These are phyloP conservation scores for Gamarada debralockiae DNA, from an alignment of 495 filamentous ascomycete species.

Conservation along the genomic window DNA sequence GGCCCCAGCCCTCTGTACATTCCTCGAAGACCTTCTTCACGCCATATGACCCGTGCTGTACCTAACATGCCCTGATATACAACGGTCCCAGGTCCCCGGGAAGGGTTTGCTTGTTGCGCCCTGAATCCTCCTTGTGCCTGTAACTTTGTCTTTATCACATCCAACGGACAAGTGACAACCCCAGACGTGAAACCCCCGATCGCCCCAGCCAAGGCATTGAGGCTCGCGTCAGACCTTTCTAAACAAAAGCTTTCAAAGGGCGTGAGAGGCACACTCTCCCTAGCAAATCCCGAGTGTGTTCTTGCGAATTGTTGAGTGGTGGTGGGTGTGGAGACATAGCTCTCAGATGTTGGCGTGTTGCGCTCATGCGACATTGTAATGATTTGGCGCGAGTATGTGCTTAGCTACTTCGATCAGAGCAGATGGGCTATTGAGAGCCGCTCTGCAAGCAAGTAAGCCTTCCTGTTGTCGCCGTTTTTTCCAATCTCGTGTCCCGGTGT, in stretches of 20 bases:
- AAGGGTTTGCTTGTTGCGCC: slow-evolving; percentile 23
- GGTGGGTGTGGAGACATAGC: slow-evolving; percentile 13
- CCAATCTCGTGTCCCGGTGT: slow-evolving; percentile 36
- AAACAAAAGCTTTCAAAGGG: slow-evolving; percentile 53
- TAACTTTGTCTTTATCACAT: slow-evolving; percentile 98
- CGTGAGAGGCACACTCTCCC: slow-evolving; percentile 36
- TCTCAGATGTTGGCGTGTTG: slow-evolving; percentile 20
- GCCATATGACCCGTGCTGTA: slow-evolving; percentile 79
- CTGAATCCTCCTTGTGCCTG: slow-evolving; percentile 88
- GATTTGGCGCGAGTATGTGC: not conserved
- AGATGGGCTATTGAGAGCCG: not conserved
- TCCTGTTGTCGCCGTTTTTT: slow-evolving; percentile 14
- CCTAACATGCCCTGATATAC: slow-evolving; percentile 85
- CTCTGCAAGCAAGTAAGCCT: slow-evolving; percentile 15
- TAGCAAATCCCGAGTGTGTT: slow-evolving; percentile 5
- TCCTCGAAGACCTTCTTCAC: slow-evolving; percentile 81
- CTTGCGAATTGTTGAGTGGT: slow-evolving; percentile 12
- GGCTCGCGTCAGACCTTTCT: slow-evolving; percentile 42
- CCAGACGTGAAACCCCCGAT: slow-evolving; percentile 87
- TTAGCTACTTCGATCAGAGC: slow-evolving; percentile 6
- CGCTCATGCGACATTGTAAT: slow-evolving; percentile 29
- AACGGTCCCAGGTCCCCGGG: slow-evolving; percentile 28
- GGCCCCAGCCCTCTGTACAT: slow-evolving; percentile 93
- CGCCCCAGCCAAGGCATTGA: slow-evolving; percentile 73
- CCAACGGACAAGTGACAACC: slow-evolving; percentile 92